Evolutionary conservation across 2,329 filamentous ascomycete species (phyloP), one percentile per base, ranked within the genome.

Genomic region (Lecanicillium sp.): DNA sequence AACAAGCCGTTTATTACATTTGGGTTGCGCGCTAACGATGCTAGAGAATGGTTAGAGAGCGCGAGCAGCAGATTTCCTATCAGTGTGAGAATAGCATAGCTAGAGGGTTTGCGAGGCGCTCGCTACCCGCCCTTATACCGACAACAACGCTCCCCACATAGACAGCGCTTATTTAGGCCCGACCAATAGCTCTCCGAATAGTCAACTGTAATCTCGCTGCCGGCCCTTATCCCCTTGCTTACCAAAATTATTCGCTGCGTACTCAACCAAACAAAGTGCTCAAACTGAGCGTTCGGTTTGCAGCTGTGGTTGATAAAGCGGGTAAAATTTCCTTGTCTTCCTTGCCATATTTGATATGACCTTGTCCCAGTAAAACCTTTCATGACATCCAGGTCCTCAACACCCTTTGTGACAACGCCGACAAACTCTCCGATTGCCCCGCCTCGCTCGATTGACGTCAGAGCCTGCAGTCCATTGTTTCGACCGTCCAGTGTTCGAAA

Each of bases 251-350:
- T 72, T 11, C 74, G 64, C 59, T 81, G 74, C 4, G 68, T 71
- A 19, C 77, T 73, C 15, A 76, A 55, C 77, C 78, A 80, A n/a
- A 68, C 67, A 56, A 81, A 80, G 9, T 69, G 67, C 54, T 79
- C 70, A 38, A 77, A 79, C 55, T 79, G 76, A 44, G 72, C 71
- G 52, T 81, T 81, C 2, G 77, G 71, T 14, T 72, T 70, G 58
- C 77, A 81, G 37, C 74, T 79, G 55, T 81, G 76, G 56, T 80
- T 81, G 33, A 79, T 71, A 54, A 81, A 81, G 1, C 76, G 66
- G 2, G 77, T 80, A 53, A 75, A 78, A 55, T 81, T 81, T 3
- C 77, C 74, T 58, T 72, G 68, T 46, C 62, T 61, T 1, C 75
- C 77, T 56, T 81, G 77, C 67, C 71, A 81, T 47, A 81, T 79